Evolutionary conservation across 805 yeast genomes (phyloP), one percentile per base, ranked within the genome.

Genomic region (Candida tibetensis): DNA sequence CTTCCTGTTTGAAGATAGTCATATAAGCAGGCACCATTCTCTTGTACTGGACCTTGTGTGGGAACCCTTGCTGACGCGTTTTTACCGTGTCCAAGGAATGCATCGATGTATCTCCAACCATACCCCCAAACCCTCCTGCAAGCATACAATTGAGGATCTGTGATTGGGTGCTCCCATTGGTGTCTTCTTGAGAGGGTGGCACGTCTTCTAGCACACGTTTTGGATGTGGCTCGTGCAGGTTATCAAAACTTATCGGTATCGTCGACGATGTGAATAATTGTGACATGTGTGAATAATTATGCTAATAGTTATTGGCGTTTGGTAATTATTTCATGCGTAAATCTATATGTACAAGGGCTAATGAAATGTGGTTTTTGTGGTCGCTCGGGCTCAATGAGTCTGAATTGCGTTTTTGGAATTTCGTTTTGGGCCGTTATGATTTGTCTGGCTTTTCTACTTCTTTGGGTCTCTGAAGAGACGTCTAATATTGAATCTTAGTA

Each of bases 1-100:
- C 99, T 68, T 93, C 99, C 51, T 91, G 86, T 29, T 71, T 57
- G 34, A 84, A 62, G n/a, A 93, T 84, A 0, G 91, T 82, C 18
- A 62, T 45, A 52, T 85, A 88, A 0, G 97, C 95, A 8, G 79
- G 74, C 6, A 82, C 51, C 82, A 89, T 88, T 51, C 76, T 81
- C 42, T 66, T 74, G 60, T 91, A 91, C 58, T 86, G 84, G 5
- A 67, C 46, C 15, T 73, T 73, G 46, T 72, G 68, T 16, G 85
- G 81, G 3, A 95, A 85, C n/a, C 96, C 98, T 57, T 93, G 99
- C 59, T 93, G 99, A 45, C 99, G 72, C 2, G 99, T 93, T 58
- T 93, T 93, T 22, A 93, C 96, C 0, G 99, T 93, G 57, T 93
- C 99, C 25, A 93, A 64, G 0, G 98, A 90, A 62, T 93, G 97